These are phyloP conservation scores for Perilla frutescens DNA, from an alignment of 257 asterid genomes.

Conservation along the genomic window DNA sequence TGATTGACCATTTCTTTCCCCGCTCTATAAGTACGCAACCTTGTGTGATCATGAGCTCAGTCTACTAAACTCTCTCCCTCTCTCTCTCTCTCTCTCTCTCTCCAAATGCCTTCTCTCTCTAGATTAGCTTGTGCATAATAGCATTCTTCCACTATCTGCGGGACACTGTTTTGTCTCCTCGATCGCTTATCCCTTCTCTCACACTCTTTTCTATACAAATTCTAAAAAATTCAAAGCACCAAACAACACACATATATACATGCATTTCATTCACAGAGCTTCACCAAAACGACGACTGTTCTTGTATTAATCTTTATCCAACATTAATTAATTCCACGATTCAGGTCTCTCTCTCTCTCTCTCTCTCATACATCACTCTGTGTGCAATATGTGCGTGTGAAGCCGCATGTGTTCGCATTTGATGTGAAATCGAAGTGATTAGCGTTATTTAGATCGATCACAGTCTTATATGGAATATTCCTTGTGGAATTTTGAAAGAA, in stretches of 20 bases:
- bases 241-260: not conserved
- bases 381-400: no score
- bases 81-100: not conserved
- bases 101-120: not conserved
- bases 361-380: not conserved
- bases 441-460: no score
- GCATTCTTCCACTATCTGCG: not conserved
- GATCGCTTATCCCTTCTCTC: not conserved
- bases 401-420: no score
- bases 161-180: not conserved
- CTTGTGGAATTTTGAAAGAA: no score
- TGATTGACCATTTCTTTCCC: not conserved
- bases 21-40: constrained; percentile 24
- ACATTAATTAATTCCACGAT: constrained; percentile 10
- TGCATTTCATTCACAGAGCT: constrained; percentile 10
- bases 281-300: not conserved
- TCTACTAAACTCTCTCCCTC: not conserved
- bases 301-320: constrained; percentile 27
- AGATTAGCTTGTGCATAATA: no score
- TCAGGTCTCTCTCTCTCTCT: constrained; percentile 33
- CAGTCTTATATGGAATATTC: no score
- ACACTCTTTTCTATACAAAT: not conserved
- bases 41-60: not conserved
- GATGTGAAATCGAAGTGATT: no score
- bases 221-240: not conserved